Evolutionary conservation across 2,329 filamentous ascomycete species (phyloP), one percentile per base, ranked within the genome.

Genomic region (Scorias spongiosa): DNA sequence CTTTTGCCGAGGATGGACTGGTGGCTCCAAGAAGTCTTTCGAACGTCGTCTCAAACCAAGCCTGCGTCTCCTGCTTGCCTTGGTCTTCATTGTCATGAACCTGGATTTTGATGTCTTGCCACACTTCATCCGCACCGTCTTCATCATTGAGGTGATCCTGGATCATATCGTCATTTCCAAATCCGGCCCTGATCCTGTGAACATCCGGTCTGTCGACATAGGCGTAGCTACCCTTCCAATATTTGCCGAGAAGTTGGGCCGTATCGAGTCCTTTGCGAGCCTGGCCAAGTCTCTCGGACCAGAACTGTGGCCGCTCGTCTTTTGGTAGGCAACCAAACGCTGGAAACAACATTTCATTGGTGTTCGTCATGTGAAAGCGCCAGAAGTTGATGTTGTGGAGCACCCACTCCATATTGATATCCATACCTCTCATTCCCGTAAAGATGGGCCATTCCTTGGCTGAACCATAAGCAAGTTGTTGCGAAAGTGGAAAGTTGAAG

Each of bases 331-430:
- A 53, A 5, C 49, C 43, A 48, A 66, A 66, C 2, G 56, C 54
- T 8, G 55, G 43, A 40, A 53, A 58, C 2, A 72, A 54, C 0
- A 65, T 60, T 17, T 54, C 51, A n/a, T 65, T 61, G 2, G 57
- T 57, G 7, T 52, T 52, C 36, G 63, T 63, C 53, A 74, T 63
- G 48, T 75, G 69, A 41, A 66, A 65, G 39, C 66, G 66, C 59
- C 74, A 75, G 61, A 74, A 75, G 47, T 72, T 72, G 38, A 70
- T 52, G 34, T 65, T 58, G 48, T 73, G 65, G 5, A 72, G 52
- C 2, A 68, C 42, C 65, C 66, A 72, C 2, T 62, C 54, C 42
- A 69, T 57, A 48, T 74, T 68, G 42, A 74, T 50, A 1, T 61
- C 48, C 2, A 54, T 44, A 29, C 60, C 57, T 18, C 58, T 54